Base-by-base conservation (phyloP, 306 rosid genomes). In the Ochetophila trinervis region DNA sequence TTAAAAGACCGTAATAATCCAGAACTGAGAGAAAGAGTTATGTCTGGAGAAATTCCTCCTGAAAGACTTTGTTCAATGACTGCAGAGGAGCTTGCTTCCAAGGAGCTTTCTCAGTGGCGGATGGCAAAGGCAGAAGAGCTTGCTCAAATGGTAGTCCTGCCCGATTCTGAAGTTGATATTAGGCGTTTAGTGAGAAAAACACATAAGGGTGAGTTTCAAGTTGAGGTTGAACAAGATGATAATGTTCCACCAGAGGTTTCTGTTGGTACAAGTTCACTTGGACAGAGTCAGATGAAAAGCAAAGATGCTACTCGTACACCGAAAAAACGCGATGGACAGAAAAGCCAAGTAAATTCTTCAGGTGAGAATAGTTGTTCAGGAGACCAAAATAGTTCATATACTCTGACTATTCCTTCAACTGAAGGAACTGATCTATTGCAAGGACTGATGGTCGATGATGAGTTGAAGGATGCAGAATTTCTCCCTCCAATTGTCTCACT, bases 71-170 rank as follows among this genome's bases (percentile, higher is more conserved):
- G 99, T 74, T 86, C 96, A 23, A 94, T 94, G 99, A 86, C 88
- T 53, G 97, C 99, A 0, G 99, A 94, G 79, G 99, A 94, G 63
- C 99, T 94, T 78, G 99, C 99, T 72, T 94, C 99, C 6, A 84
- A 94, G 82, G 97, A 94, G 86, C 99, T 94, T 72, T 86, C 97
- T 58, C 72, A 94, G 82, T 94, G 99, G 99, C 85, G 99, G 77
- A 84, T 86, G 86, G 99, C 99, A 13, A 94, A 94, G 83, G 99
- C 99, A n/a, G 99, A 94, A 75, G 97, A 94, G 77, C 60, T 90
- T 80, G 99, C 94, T 5, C 94, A 94, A 70, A 94, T 94, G 97
- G 95, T 90, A 56, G 91, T 94, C 67, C 77, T 94, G 68, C 95
- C 97, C 2, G 90, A 93, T 78, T 79, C 91, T 21, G 99, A 86